Conservation (phyloP, 495 filamentous ascomycete species). For the Trichoderma asperelloides region DNA sequence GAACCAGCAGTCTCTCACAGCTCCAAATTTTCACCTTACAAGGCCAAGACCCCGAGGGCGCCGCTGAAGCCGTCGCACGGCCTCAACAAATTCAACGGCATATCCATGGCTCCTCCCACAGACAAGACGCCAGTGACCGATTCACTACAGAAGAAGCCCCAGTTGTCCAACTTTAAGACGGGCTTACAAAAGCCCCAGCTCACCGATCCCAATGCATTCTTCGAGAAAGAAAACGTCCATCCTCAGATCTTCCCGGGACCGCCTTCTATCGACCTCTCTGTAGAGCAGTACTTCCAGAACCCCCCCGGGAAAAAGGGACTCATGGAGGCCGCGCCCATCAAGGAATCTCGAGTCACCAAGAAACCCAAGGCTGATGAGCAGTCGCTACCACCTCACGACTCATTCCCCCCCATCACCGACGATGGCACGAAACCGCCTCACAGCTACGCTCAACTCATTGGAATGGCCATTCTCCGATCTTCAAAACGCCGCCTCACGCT, state of each 20-base stretch:
- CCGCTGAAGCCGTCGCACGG: slow-evolving; percentile 35
- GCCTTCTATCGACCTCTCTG: slow-evolving; percentile 40
- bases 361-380: slow-evolving; percentile 44
- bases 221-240: slow-evolving; percentile 60
- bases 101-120: slow-evolving; percentile 66
- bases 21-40: slow-evolving; percentile 53
- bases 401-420: slow-evolving; percentile 74
- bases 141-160: slow-evolving; percentile 71
- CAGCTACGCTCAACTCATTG: slow-evolving; percentile 93
- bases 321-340: slow-evolving; percentile 65
- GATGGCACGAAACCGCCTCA: slow-evolving; percentile 82
- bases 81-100: slow-evolving; percentile 39
- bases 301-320: slow-evolving; percentile 55
- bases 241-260: slow-evolving; percentile 42
- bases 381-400: slow-evolving; percentile 59
- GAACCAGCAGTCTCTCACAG: slow-evolving; percentile 41
- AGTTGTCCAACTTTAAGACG: slow-evolving; percentile 51
- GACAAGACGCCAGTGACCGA: slow-evolving; percentile 63
- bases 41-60: slow-evolving; percentile 29
- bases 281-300: slow-evolving; percentile 50
- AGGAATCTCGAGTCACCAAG: slow-evolving; percentile 58
- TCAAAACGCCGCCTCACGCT: slow-evolving; percentile 77
- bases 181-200: slow-evolving; percentile 48
- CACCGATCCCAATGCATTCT: slow-evolving; percentile 25
- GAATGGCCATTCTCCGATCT: slow-evolving; percentile 90